phyloP scores from a whole-genome alignment of 176 grass and related monocot genomes.

The Eleusine coracana region DNA sequence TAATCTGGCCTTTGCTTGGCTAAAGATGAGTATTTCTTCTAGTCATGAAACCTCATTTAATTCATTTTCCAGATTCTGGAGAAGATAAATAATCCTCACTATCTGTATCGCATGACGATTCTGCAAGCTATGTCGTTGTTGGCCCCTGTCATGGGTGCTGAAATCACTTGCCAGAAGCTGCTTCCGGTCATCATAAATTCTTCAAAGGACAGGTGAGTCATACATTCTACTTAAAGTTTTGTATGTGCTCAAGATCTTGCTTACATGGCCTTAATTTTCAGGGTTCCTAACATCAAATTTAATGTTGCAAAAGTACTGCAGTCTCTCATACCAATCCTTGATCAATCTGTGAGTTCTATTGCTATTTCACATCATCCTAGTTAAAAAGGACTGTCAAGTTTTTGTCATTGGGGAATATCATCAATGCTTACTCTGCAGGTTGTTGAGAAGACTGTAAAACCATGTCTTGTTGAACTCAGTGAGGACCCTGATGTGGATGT shows the following conservation, averaged over 20 bases:
- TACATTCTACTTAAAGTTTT: background rate
- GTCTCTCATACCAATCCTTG: slow-evolving; percentile 71
- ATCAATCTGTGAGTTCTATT: slow-evolving; percentile 68
- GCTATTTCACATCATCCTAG: background rate
- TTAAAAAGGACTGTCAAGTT: background rate
- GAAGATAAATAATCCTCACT: slow-evolving; percentile 93
- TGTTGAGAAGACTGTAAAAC: slow-evolving; percentile 70
- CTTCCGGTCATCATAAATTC: slow-evolving; percentile 79
- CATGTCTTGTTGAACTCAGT: slow-evolving; percentile 88
- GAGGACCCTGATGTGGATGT: slow-evolving; percentile 99
- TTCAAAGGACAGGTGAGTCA: slow-evolving; percentile 82
- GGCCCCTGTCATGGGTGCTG: slow-evolving; percentile 85
- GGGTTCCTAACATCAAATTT: slow-evolving; percentile 98
- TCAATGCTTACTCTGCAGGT: slow-evolving; percentile 52
- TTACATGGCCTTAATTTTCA: slow-evolving; percentile 31
- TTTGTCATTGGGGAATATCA: slow-evolving; percentile 32
- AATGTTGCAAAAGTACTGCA: slow-evolving; percentile 91
- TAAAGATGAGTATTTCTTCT: background rate
- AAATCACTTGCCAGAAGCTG: slow-evolving; percentile 85
- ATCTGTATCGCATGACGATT: slow-evolving; percentile 90
- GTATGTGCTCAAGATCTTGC: background rate
- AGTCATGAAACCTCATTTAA: slow-evolving; percentile 21
- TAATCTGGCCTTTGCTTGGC: background rate
- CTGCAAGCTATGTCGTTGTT: slow-evolving; percentile 80
- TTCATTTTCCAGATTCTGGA: slow-evolving; percentile 70